These are phyloP conservation scores for Scedosporium boydii DNA, from an alignment of 2,329 filamentous ascomycete species.

Conservation along the genomic window DNA sequence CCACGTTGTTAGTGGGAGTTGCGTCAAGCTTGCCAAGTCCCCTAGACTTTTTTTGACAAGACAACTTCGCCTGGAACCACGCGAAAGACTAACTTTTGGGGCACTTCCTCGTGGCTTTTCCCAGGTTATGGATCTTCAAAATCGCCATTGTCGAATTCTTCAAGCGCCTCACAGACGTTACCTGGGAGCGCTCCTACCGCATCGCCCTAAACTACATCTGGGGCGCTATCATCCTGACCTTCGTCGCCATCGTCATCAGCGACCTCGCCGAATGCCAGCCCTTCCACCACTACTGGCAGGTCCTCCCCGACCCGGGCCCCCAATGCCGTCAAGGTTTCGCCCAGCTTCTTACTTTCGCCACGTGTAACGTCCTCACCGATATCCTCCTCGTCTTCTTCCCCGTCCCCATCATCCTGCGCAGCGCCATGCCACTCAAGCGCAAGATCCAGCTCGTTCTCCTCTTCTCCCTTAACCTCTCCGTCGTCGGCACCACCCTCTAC, in stretches of 20 bases:
- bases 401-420: conserved; percentile 75
- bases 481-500: conserved; percentile 72
- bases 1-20: background rate
- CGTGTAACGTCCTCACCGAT: conserved; percentile 81
- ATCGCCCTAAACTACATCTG: conserved; percentile 62
- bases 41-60: background rate
- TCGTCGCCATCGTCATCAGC: conserved; percentile 70
- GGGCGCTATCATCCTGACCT: conserved; percentile 67
- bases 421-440: conserved; percentile 64
- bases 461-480: conserved; percentile 74
- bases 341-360: conserved; percentile 84
- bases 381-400: conserved; percentile 80
- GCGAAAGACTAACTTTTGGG: background rate
- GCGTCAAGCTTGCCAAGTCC: background rate
- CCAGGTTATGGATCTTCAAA: conserved; percentile 89
- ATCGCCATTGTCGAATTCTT: conserved; percentile 86
- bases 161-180: conserved; percentile 69
- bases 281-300: conserved; percentile 67
- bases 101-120: background rate
- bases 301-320: conserved; percentile 75
- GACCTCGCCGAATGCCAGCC: conserved; percentile 77
- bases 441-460: conserved; percentile 72
- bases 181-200: conserved; percentile 72
- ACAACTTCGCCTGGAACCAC: background rate
- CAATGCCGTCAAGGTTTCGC: conserved; percentile 79